A percentile compares a stretch with the other conserved stretches of the same genome.
These are phyloP conservation scores for Xylariomycetidae sp. DNA, from an alignment of 2,329 filamentous ascomycete genomes.

Conservation along the genomic window DNA sequence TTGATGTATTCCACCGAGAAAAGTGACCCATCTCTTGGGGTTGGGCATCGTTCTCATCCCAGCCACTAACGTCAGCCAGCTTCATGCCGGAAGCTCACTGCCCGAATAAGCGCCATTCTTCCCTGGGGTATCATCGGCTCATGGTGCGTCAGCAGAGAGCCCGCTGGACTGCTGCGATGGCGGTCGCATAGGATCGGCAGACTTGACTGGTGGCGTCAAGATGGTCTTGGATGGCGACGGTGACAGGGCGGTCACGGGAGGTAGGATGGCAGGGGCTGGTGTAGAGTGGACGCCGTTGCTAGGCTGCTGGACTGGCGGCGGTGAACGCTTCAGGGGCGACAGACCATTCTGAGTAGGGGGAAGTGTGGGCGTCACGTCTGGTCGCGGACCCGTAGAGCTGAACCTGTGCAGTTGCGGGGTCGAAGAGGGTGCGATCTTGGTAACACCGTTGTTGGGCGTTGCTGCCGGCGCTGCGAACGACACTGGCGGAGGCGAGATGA, in stretches of 20 bases:
- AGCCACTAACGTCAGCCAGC: neutral
- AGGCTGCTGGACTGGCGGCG: slow-evolving; percentile 31
- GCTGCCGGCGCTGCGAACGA: slow-evolving; percentile 22
- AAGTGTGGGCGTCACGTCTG: slow-evolving; percentile 34
- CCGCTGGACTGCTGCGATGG: slow-evolving; percentile 19
- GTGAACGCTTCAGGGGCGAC: slow-evolving; percentile 50
- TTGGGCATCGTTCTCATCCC: too few relatives aligned
- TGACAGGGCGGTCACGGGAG: slow-evolving; percentile 52
- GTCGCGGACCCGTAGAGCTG: slow-evolving; percentile 10
- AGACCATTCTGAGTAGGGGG: slow-evolving; percentile 42
- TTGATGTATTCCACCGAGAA: slow-evolving; percentile 1
- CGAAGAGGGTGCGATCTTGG: slow-evolving; percentile 16
- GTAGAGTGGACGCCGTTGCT: slow-evolving; percentile 23
- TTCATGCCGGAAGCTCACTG: too few relatives aligned
- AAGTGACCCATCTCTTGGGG: slow-evolving; percentile 5
- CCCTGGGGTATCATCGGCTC: too few relatives aligned
- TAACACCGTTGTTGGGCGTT: slow-evolving; percentile 13
- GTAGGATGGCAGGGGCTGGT: slow-evolving; percentile 43
- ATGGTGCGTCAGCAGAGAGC: slow-evolving; percentile 9
- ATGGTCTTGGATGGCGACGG: slow-evolving; percentile 55
- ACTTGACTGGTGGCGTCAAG: slow-evolving; percentile 57
- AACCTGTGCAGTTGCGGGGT: slow-evolving; percentile 32
- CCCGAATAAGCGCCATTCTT: too few relatives aligned
- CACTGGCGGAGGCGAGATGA: slow-evolving; percentile 20
- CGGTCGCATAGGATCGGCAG: slow-evolving; percentile 29